Evolutionary conservation across 2,329 filamentous ascomycete genomes (phyloP).

Genomic region (Rutstroemia sydowiana): DNA sequence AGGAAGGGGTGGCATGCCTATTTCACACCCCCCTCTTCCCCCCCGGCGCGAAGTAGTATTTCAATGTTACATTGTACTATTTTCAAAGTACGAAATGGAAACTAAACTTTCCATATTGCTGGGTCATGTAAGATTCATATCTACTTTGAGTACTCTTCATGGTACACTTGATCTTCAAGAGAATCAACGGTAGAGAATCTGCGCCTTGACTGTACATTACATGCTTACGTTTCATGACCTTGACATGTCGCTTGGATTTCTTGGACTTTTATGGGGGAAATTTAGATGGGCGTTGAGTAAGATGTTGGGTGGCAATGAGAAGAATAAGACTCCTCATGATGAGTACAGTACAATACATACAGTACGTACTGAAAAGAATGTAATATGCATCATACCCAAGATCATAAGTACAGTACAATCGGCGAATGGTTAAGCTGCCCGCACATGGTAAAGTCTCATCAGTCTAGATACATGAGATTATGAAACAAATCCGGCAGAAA

Average conservation of each 20-base stretch:
- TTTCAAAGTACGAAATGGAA: not conserved
- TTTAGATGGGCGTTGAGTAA: not conserved
- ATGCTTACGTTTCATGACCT: not conserved
- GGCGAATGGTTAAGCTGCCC: constrained; percentile 2
- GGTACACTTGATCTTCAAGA: not conserved
- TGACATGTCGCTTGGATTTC: not conserved
- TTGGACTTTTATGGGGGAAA: not conserved
- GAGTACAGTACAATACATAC: not conserved
- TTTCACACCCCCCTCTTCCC: not conserved
- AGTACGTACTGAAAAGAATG: not conserved
- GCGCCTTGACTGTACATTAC: not conserved
- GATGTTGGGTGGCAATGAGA: not conserved
- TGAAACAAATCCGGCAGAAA: not conserved
- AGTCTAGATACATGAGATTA: not conserved
- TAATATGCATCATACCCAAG: not conserved
- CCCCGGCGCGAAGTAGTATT: not conserved
- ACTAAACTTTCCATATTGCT: not conserved
- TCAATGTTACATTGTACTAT: constrained; percentile 1
- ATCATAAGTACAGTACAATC: not conserved
- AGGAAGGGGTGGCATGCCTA: not conserved
- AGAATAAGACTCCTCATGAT: not conserved
- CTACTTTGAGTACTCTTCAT: not conserved
- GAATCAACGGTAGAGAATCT: not conserved
- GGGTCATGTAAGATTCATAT: not conserved
- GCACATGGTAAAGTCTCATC: not conserved